Evolutionary conservation across 768 basidiomycete genomes (phyloP).

Genomic region (Strobilomyces confusus): DNA sequence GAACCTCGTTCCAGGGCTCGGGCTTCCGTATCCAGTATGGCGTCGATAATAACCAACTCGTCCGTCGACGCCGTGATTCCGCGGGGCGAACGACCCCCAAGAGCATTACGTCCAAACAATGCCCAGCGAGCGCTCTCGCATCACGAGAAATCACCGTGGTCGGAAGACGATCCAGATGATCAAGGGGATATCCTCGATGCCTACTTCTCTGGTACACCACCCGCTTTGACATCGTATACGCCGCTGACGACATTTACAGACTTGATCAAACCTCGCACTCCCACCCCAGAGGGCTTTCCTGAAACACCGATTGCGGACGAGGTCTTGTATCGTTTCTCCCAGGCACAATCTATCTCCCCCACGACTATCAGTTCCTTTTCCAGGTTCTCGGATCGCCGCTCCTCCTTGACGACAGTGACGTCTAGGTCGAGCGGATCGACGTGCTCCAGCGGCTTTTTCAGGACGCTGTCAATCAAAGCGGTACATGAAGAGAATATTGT

Average conservation of each 20-base stretch:
- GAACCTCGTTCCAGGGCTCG: constrained; percentile 20
- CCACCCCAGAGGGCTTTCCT: constrained; percentile 10
- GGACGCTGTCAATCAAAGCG: constrained; percentile 57
- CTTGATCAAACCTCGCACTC: constrained; percentile 16
- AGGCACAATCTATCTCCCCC: constrained; percentile 4
- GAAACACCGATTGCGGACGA: constrained; percentile 22
- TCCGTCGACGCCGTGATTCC: constrained; percentile 59
- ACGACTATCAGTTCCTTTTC: constrained; percentile 6
- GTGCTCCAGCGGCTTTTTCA: constrained; percentile 21
- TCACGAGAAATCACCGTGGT: constrained; percentile 18
- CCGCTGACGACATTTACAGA: constrained; percentile 18
- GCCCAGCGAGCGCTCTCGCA: constrained; percentile 13
- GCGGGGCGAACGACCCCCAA: constrained; percentile 23
- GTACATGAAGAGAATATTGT: constrained; percentile 58
- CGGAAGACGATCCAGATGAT: constrained; percentile 23
- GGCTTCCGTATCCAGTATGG: constrained; percentile 50
- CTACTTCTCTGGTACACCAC: constrained; percentile 37
- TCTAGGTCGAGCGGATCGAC: constrained; percentile 39
- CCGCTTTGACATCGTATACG: background rate
- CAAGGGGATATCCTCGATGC: constrained; percentile 39
- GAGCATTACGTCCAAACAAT: constrained; percentile 9
- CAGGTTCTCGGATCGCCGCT: constrained; percentile 17
- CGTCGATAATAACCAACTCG: constrained; percentile 52
- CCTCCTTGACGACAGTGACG: constrained; percentile 24
- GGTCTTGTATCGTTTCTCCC: constrained; percentile 5